Evolutionary conservation across 163 green algal species (phyloP), one percentile per base, ranked within the genome.

Genomic region (Chloroidium sp.): DNA sequence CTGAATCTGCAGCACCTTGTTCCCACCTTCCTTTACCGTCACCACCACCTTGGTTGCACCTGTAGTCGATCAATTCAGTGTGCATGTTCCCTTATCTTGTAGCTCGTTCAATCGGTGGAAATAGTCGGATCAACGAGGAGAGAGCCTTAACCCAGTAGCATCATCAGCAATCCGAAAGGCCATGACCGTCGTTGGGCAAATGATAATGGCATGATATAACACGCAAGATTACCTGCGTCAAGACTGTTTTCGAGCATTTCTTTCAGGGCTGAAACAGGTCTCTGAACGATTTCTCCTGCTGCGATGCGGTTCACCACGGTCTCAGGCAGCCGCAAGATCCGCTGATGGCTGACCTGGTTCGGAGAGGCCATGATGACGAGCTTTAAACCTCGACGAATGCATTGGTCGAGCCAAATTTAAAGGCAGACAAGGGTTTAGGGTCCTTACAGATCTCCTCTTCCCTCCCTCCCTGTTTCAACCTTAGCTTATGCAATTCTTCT

Each of bases 231-330:
- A 86, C 90, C 92, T 57, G 96, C 97, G 69, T 99, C 97, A 1
- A 99, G 62, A 61, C 86, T 93, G 88, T 99, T 99, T 87, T 99
- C 97, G 57, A 99, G 76, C 85, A 99, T 85, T 87, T 99, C 97
- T 85, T 99, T 99, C 0, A 98, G 76, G 0, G 96, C 97, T 6
- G 86, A 95, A 0, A 89, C 83, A 1, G 97, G 96, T 0, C 93
- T 86, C 84, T 98, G 93, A 69, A 99, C 93, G 0, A 99, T 92
- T 82, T 98, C 96, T 0, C 96, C 96, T 58, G 96, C 96, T 69
- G 96, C 96, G 61, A 99, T 99, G 58, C 90, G 86, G 78, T 97
- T 95, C 0, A 98, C 91, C 10, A 96, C 86, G 8, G 78, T 61
- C 77, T 83, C 77, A 6, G 84, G 76, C 64, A 92, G 81, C 1